Evolutionary conservation across 148 eudicot genomes (phyloP).

Genomic region (Nepenthes mirabilis): DNA sequence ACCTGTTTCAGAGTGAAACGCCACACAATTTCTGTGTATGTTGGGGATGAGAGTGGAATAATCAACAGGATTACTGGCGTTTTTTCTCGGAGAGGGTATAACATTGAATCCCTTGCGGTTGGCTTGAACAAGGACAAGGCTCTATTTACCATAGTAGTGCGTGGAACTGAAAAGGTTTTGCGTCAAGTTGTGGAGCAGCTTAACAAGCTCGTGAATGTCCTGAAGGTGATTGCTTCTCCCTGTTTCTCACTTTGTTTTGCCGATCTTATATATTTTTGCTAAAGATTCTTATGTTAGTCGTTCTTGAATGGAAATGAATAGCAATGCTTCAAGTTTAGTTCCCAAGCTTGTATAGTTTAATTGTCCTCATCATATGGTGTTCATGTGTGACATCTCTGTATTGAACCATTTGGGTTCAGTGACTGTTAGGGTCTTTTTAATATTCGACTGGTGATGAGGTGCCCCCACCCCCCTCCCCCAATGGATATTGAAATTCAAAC

Average conservation of each 20-base stretch:
- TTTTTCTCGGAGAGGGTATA: slow-evolving; percentile 85
- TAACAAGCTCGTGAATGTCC: slow-evolving; percentile 84
- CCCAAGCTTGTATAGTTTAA: too few relatives aligned
- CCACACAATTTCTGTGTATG: slow-evolving; percentile 83
- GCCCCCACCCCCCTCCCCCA: too few relatives aligned
- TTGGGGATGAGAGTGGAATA: slow-evolving; percentile 96
- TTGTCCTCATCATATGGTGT: too few relatives aligned
- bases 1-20: slow-evolving; percentile 42
- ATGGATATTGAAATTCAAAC: too few relatives aligned
- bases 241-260: neutral
- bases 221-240: slow-evolving; percentile 36
- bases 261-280: neutral
- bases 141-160: slow-evolving; percentile 76
- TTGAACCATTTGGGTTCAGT: too few relatives aligned
- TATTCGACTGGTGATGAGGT: too few relatives aligned
- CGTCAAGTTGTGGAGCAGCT: slow-evolving; percentile 88
- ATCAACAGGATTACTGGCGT: slow-evolving; percentile 92
- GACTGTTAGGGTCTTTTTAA: too few relatives aligned
- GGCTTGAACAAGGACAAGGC: slow-evolving; percentile 92
- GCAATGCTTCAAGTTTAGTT: too few relatives aligned
- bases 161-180: slow-evolving; percentile 74
- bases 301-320: too few relatives aligned
- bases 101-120: slow-evolving; percentile 96
- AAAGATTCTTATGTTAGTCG: neutral
- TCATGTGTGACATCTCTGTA: too few relatives aligned